Base-by-base conservation (phyloP, 495 filamentous ascomycete genomes). In the Aspergillus steynii region DNA sequence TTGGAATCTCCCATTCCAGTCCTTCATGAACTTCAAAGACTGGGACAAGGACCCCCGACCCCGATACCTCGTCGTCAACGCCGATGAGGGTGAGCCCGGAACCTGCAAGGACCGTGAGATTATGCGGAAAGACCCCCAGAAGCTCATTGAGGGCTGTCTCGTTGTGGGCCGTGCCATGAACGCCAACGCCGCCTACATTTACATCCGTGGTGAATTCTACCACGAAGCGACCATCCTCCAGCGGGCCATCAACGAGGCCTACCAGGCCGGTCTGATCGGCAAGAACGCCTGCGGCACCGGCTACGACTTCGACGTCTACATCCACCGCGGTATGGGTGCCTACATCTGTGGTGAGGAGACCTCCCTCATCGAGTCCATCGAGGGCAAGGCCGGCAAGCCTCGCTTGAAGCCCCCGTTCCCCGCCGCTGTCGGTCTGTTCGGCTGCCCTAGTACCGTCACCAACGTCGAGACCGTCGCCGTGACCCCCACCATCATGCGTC, bases 81-180 rank as follows among this genome's bases (percentile, higher is more conserved):
- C 95, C 65, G 95, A 99, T 73, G 95, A 99, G 83, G 95, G 95
- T 72, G 95, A 99, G 77, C 95, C 95, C 8, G 95, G 95, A 72
- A 99, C 95, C 34, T 99, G 95, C 88, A 99, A 99, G 80, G 95
- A 99, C 75, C 90, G 95, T 71, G 96, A 98, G 77, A 99, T 99
- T 70, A 99, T 99, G 94, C 92, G 95, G 74, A 98, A 99, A 78
- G 96, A 99, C 73, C 95, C 95, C 50, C 95, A 99, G 82, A 98
- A 98, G 83, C 88, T 99, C 60, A 82, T 99, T 65, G 95, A 99
- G 80, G 95, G 95, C 67, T 99, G 95, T 77, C 80, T 99, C 61
- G 92, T 99, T 48, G 96, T 96, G 59, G 95, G 95, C 26, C 91
- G 93, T 68, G 91, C 92, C 64, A 97, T 97, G 93, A 96, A 99